Evolutionary conservation across 202 grass and related monocot species (phyloP), one percentile per base, ranked within the genome.

Genomic region (Schoenoplectus triqueter): DNA sequence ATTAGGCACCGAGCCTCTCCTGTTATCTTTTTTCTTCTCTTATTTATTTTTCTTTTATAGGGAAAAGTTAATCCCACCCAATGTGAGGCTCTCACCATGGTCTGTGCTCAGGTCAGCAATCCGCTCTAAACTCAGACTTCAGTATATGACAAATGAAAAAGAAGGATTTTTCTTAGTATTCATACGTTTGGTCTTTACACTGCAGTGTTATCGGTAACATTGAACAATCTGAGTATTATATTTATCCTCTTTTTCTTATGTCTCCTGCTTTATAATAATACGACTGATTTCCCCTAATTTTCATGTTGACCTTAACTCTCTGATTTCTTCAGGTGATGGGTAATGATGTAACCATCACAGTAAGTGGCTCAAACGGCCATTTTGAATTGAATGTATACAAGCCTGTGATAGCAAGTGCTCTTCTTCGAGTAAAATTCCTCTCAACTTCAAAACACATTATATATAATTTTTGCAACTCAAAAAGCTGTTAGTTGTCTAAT

Each of bases 1-100:
- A 64, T 50, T 78, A 84, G 65, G 31, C 0, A 2, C 61, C 15
- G 20, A 40, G 48, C 50, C 69, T 82, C 63, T 63, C 13, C 8
- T 21, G 64, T 10, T 45, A 64, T 50, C 31, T 63, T 63, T 64
- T 64, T 73, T 1, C 61, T 63, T 61, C 3, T 80, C 7, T 63
- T 47, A 47, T 47, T 4, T 60, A 15, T 1, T 62, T 19, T 73
- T 62, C 5, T 90, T 80, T 86, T 89, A 22, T 86, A 99, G 96
- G 96, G 96, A 86, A 99, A 99, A 64, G 96, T 99, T 69, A 99
- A 99, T 84, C 96, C 96, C 82, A 99, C 96, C 13, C 96, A 99
- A 40, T 92, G 96, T 47, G 96, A 99, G 77, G 96, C 96, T 86
- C 85, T 99, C 64, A 99, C 96, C 55, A 99, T 99, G 96, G 96